These are phyloP conservation scores for Blepharisma japonicum DNA, from an alignment of 73 alveolate genomes.

Conservation along the genomic window DNA sequence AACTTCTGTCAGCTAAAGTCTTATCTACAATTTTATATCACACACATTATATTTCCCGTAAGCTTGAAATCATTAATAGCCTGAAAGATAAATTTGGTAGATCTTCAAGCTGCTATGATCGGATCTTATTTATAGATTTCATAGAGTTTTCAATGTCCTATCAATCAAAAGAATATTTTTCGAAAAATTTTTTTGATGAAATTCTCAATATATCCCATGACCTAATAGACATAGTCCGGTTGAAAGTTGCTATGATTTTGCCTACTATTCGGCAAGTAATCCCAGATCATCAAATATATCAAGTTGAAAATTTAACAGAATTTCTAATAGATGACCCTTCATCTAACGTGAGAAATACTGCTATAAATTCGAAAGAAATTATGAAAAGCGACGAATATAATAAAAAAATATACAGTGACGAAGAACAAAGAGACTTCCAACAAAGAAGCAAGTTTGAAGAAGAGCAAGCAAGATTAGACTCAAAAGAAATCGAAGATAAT, in stretches of 20 bases:
- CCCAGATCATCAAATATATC: too few relatives aligned
- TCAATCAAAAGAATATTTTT: not conserved
- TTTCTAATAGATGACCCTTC: too few relatives aligned
- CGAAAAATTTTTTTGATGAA: constrained; percentile 1
- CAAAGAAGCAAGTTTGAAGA: too few relatives aligned
- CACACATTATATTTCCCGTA: constrained; percentile 2
- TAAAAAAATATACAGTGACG: too few relatives aligned
- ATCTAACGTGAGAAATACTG: too few relatives aligned
- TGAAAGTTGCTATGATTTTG: not conserved
- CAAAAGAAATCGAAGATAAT: too few relatives aligned
- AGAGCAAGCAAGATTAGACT: too few relatives aligned
- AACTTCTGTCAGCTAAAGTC: not conserved
- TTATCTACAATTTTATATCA: not conserved
- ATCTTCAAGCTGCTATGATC: not conserved
- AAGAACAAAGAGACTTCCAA: too few relatives aligned
- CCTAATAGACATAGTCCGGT: not conserved
- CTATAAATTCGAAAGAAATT: too few relatives aligned
- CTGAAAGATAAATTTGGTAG: not conserved
- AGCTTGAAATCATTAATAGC: not conserved
- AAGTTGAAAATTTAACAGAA: too few relatives aligned
- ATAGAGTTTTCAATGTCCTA: not conserved
- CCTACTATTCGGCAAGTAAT: too few relatives aligned
- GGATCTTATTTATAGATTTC: constrained; percentile 15
- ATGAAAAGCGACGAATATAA: too few relatives aligned
- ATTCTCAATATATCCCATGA: not conserved